Evolutionary conservation across 2,329 filamentous ascomycete species (phyloP).

Genomic region (Chaetomium olivaceum): DNA sequence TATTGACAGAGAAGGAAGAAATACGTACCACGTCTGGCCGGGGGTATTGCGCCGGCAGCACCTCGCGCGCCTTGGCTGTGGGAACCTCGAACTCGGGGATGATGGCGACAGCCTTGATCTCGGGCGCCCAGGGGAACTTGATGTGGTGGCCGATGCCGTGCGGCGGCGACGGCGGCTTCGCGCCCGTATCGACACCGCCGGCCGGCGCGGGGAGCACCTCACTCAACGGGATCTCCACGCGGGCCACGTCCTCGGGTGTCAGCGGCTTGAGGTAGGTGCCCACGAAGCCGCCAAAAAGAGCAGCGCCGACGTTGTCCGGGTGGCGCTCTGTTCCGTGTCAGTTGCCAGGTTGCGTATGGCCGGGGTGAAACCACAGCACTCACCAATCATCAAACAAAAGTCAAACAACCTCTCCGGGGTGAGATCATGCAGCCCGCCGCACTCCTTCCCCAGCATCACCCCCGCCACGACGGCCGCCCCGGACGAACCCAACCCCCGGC

Average conservation of each 20-base stretch:
- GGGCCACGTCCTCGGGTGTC: conserved; percentile 81
- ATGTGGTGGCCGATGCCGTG: conserved; percentile 93
- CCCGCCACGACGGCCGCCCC: conserved; percentile 94
- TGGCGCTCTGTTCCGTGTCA: conserved; percentile 64
- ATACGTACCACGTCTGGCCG: conserved; percentile 75
- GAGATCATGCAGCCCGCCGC: conserved; percentile 73
- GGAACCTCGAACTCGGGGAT: conserved; percentile 95
- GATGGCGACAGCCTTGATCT: conserved; percentile 96
- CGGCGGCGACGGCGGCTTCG: conserved; percentile 84
- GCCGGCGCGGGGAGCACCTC: conserved; percentile 90
- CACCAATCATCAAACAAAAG: conserved; percentile 95
- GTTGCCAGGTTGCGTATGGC: background rate
- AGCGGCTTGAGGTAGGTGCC: conserved; percentile 95
- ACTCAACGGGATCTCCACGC: conserved; percentile 89
- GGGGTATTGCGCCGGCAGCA: conserved; percentile 77
- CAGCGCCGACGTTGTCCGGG: conserved; percentile 92
- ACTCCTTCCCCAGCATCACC: conserved; percentile 88
- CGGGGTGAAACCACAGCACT: conserved; percentile 29
- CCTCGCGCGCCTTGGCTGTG: conserved; percentile 86
- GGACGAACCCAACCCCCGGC: conserved; percentile 89
- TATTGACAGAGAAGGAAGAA: background rate
- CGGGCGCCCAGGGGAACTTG: conserved; percentile 88
- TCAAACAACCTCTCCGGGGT: conserved; percentile 83
- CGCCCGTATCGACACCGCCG: conserved; percentile 86
- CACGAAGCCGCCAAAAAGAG: conserved; percentile 93